Evolutionary conservation across 306 rosid species (phyloP), one percentile per base, ranked within the genome.

Genomic region (Glycine soja): DNA sequence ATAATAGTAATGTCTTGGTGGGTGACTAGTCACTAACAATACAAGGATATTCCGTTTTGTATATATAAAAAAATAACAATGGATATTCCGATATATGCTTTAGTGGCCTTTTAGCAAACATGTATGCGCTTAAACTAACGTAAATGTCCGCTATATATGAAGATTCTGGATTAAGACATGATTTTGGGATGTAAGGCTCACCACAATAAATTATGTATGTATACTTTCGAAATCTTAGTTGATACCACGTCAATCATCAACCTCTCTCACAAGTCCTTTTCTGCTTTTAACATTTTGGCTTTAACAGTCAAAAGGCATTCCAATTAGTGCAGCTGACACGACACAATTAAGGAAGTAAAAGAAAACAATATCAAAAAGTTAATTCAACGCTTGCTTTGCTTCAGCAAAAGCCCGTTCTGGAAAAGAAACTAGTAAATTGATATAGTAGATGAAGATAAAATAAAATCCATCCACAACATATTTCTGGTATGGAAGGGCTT

Each of bases 161-260:
- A 71, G 46, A 77, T 77, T 83, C 56, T 45, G 16, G 59, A 79
- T 43, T 13, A 62, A 76, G 38, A 65, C 63, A 59, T 73, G 68
- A 74, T 74, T 66, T 72, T 78, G 65, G 14, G 36, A 71, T 43
- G 16, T 66, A 52, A 72, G 68, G 71, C 9, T 58, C 50, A 53
- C 9, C 68, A 11, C 47, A 48, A 67, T 61, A 51, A 74, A 68
- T 24, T 66, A 65, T 3, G 7, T 10, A 50, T 75, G 14, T 4
- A 45, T 40, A 30, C 48, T 40, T 67, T 84, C 59, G 7, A 66
- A 66, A 46, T 66, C 58, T 13, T 65, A 72, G 83, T 72, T 78
- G 83, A 46, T 78, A 40, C 72, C 82, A 48, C 71, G 78, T 71
- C 80, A 83, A 66, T 79, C 34, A 84, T 65, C 83, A 73, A 66